Evolutionary conservation across 768 basidiomycete genomes (phyloP).

Genomic region (Rhizopogon rudus): DNA sequence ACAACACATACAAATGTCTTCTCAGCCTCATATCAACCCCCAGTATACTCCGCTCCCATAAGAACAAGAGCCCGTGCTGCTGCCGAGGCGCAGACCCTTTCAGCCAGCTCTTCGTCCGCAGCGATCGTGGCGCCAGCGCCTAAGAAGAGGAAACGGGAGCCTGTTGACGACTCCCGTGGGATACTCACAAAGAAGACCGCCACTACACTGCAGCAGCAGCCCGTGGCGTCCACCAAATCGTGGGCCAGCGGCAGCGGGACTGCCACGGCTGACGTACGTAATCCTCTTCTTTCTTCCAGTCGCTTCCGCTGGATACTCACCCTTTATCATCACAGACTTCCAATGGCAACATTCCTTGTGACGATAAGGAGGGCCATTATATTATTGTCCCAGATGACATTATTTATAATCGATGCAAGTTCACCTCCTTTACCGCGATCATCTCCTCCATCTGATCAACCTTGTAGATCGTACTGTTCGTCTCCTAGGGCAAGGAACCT

Average conservation of each 20-base stretch:
- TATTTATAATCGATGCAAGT: constrained; percentile 80
- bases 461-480: constrained; percentile 82
- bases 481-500: constrained; percentile 94
- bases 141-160: constrained; percentile 84
- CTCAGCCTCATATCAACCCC: constrained; percentile 79
- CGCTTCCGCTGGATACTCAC: constrained; percentile 19
- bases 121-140: constrained; percentile 62
- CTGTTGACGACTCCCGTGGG: constrained; percentile 67
- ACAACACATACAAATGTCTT: constrained; percentile 64
- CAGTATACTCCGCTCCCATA: constrained; percentile 68
- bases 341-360: constrained; percentile 70
- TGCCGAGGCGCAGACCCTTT: constrained; percentile 77
- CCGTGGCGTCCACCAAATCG: constrained; percentile 49
- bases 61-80: constrained; percentile 83
- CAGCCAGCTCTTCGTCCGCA: constrained; percentile 59
- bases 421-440: background rate
- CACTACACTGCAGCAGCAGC: constrained; percentile 42
- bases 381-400: constrained; percentile 91
- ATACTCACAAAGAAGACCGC: constrained; percentile 59
- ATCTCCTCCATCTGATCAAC: constrained; percentile 10
- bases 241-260: constrained; percentile 65
- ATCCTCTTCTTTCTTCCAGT: constrained; percentile 10
- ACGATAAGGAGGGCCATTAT: constrained; percentile 99
- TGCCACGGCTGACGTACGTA: constrained; percentile 63
- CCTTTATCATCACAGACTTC: constrained; percentile 42